phyloP scores from a whole-genome alignment of 441 rosid genomes.

The Theobroma grandiflorum region DNA sequence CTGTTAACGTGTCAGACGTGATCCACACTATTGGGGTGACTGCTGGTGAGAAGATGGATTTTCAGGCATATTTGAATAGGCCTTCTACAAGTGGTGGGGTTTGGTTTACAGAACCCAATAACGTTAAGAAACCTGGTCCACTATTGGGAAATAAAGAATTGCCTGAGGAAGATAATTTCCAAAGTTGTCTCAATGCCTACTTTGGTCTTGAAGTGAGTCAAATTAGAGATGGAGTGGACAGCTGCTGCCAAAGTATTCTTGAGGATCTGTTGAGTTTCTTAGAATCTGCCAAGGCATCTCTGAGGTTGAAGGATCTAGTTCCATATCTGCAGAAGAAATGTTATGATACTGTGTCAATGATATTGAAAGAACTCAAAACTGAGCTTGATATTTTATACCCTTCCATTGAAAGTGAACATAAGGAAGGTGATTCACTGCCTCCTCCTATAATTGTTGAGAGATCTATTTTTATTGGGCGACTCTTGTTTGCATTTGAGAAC shows the following conservation, averaged over 20 bases:
- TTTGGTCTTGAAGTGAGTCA: conserved; percentile 91
- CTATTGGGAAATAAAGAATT: conserved; percentile 53
- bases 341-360: conserved; percentile 73
- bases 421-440: conserved; percentile 48
- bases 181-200: conserved; percentile 81
- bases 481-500: conserved; percentile 84
- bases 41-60: conserved; percentile 64
- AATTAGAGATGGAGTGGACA: conserved; percentile 88
- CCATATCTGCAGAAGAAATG: conserved; percentile 87
- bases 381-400: conserved; percentile 68
- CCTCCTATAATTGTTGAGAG: conserved; percentile 79
- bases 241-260: conserved; percentile 69
- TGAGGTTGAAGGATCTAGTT: conserved; percentile 80
- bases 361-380: conserved; percentile 66
- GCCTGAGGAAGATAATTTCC: conserved; percentile 75
- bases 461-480: conserved; percentile 93
- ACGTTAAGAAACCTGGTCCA: conserved; percentile 57
- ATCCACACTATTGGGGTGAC: conserved; percentile 51
- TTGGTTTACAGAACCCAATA: conserved; percentile 91
- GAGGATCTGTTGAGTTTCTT: conserved; percentile 90
- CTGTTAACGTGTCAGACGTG: conserved; percentile 62
- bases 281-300: conserved; percentile 92
- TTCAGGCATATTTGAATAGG: conserved; percentile 82
- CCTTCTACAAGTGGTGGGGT: conserved; percentile 92
- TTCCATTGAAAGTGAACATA: conserved; percentile 54